Base-by-base conservation (phyloP, 2,329 filamentous ascomycete genomes). In the Hymenoscyphus infarciens region DNA sequence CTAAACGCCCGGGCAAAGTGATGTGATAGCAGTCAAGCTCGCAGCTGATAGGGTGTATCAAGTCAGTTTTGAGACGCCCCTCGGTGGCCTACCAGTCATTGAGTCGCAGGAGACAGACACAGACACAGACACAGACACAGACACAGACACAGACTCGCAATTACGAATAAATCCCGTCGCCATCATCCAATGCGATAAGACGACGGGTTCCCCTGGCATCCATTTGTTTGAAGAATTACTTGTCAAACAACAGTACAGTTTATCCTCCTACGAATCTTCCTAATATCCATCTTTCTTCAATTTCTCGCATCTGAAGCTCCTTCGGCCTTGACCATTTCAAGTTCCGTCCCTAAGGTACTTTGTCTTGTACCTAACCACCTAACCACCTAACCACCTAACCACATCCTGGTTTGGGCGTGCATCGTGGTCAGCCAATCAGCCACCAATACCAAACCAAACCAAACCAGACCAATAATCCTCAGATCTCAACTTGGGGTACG, bases 1-100 rank as follows among this genome's bases (percentile, higher is more conserved):
- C 27, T 33, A 57, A 25, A 31, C 38, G 60, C n/a, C 35, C 35
- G 57, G 38, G 39, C 33, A 39, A 33, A 52, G 19, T n/a, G 58
- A 56, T 31, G 19, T n/a, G 58, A 56, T 31, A 42, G 11, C 53
- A 10, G 25, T 55, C 42, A 49, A 49, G 42, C 42, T 49, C 8
- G 42, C 42, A 49, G 13, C 19, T 22, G 4, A 49, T 49, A 49
- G n/a, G 42, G n/a, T 22, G 42, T 49, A 22, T 49, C 42, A 49
- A 49, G 42, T 49, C 42, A 22, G 42, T 49, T 49, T 22, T 49
- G 42, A 49, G 42, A 22, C n/a, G 42, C 42, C 42, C 42, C n/a
- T n/a, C 38, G n/a, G 38, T 39, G 38, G 13, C 38, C 15, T 49
- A 49, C 42, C 42, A 49, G 42, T 49, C 42, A 49, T 49, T 49